Base-by-base conservation (phyloP, 2,329 filamentous ascomycete species). In the Septoria petroselini region DNA sequence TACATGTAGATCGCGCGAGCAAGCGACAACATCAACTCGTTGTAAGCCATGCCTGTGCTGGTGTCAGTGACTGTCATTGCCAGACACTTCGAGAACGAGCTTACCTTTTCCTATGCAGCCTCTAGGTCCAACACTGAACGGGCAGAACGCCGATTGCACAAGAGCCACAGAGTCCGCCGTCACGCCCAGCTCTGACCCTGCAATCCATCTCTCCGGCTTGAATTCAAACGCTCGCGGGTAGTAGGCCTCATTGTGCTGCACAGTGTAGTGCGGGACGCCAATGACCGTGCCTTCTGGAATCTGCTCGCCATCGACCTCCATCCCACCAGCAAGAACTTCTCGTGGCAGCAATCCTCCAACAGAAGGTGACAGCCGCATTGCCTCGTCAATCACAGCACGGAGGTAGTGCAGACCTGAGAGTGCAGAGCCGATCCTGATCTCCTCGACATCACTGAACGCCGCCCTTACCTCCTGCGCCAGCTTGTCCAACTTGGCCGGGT, bases 361-460 rank as follows among this genome's bases (percentile, higher is more conserved):
- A 0, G 73, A 70, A 2, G 76, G 74, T 3, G 71, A 71, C 31
- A 77, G 61, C 8, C 76, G 69, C 51, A 78, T 64, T 0, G 70
- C 63, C 56, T 79, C 76, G 31, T 77, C 70, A 35, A 79, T 67
- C 41, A 70, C 70, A 7, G 74, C 76, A 1, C 67, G 65, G 1
- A 78, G 63, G 53, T 76, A 78, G 0, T 41, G 43, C 44, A 68
- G 70, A 8, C 39, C 52, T n/a, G 62, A 57, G 2, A 76, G 58
- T 3, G 57, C 52, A 1, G 60, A 42, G 4, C 65, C 66, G 73
- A 53, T 75, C 66, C 1, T 72, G 69, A 58, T 79, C 70, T 59
- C 71, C 70, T 43, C 74, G 71, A 48, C 74, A 67, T 38, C 74
- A 62, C 4, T 75, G 67, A 65, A 78, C 66, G 62, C 73, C 69